Conservation (phyloP, 768 basidiomycete species). For the Pholiota conissans region DNA sequence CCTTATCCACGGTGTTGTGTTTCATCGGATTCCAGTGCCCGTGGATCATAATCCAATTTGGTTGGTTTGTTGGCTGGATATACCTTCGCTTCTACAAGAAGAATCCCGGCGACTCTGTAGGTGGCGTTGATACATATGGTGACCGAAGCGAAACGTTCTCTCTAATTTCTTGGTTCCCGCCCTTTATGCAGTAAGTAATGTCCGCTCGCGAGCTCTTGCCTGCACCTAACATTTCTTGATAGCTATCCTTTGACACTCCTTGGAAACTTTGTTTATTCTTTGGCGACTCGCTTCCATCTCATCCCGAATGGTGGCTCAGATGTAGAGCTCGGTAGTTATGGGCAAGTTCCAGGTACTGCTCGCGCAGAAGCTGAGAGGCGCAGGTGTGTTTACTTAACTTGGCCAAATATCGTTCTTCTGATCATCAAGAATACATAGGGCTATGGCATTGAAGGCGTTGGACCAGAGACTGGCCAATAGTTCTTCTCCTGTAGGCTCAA, state of each 20-base stretch:
- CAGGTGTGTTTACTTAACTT: constrained; percentile 53
- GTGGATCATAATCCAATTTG: constrained; percentile 95
- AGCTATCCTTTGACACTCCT: constrained; percentile 73
- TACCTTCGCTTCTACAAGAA: constrained; percentile 98
- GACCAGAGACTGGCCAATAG: constrained; percentile 87
- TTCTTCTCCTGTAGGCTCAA: constrained; percentile 40
- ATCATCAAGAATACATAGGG: constrained; percentile 45
- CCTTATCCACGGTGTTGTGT: constrained; percentile 83
- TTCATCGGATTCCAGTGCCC: constrained; percentile 85
- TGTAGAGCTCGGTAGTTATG: constrained; percentile 71
- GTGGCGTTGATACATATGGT: constrained; percentile 74
- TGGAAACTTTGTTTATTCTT: constrained; percentile 65
- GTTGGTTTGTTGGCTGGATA: constrained; percentile 96
- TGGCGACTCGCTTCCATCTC: constrained; percentile 70
- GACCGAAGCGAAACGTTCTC: constrained; percentile 97
- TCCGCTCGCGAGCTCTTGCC: neutral
- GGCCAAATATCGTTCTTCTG: constrained; percentile 5
- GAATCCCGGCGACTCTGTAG: constrained; percentile 62
- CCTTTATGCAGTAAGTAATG: constrained; percentile 80
- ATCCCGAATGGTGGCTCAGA: constrained; percentile 68
- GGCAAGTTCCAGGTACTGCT: constrained; percentile 79
- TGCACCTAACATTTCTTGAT: neutral
- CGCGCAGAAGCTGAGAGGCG: constrained; percentile 96
- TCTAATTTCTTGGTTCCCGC: constrained; percentile 95
- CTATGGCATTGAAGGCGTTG: constrained; percentile 94